phyloP scores from a whole-genome alignment of 2,329 filamentous ascomycete species.

The Scleromitrula shiraiana region DNA sequence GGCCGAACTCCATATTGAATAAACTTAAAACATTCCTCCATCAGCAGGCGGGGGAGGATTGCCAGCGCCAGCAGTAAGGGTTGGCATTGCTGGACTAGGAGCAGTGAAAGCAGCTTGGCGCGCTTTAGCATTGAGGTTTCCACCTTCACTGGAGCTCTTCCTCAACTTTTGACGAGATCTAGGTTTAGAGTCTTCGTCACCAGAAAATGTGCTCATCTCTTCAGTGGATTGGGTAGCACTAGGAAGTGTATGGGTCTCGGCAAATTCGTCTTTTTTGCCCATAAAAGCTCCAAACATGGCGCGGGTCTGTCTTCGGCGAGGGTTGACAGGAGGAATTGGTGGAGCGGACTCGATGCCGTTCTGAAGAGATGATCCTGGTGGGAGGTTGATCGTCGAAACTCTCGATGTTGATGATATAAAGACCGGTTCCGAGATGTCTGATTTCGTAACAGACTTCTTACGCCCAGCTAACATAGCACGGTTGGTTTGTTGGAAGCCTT shows the following conservation, averaged over 20 bases:
- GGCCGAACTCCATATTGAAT: not conserved
- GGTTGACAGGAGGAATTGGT: slow-evolving; percentile 29
- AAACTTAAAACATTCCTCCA: slow-evolving; percentile 27
- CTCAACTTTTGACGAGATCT: slow-evolving; percentile 21
- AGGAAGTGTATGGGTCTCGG: slow-evolving; percentile 20
- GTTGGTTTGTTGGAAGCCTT: slow-evolving; percentile 15
- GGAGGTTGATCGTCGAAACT: slow-evolving; percentile 27
- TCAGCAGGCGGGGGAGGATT: slow-evolving; percentile 7
- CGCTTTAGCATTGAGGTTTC: slow-evolving; percentile 25
- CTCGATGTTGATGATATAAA: slow-evolving; percentile 29
- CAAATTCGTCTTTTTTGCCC: slow-evolving; percentile 20
- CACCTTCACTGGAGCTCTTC: slow-evolving; percentile 28
- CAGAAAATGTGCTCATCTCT: slow-evolving; percentile 29
- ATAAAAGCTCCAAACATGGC: slow-evolving; percentile 26
- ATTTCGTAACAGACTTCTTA: slow-evolving; percentile 28
- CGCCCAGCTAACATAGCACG: slow-evolving; percentile 13
- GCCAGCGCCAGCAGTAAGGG: slow-evolving; percentile 9
- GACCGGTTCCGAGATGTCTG: slow-evolving; percentile 29
- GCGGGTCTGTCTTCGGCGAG: slow-evolving; percentile 26
- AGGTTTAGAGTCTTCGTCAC: slow-evolving; percentile 25
- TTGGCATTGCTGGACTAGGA: slow-evolving; percentile 26
- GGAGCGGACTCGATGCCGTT: slow-evolving; percentile 24
- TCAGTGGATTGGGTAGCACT: slow-evolving; percentile 25
- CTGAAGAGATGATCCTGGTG: slow-evolving; percentile 23
- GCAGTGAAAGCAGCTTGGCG: slow-evolving; percentile 18